Evolutionary conservation across 169 alveolate genomes (phyloP).

Genomic region (Plasmodium gonderi): DNA sequence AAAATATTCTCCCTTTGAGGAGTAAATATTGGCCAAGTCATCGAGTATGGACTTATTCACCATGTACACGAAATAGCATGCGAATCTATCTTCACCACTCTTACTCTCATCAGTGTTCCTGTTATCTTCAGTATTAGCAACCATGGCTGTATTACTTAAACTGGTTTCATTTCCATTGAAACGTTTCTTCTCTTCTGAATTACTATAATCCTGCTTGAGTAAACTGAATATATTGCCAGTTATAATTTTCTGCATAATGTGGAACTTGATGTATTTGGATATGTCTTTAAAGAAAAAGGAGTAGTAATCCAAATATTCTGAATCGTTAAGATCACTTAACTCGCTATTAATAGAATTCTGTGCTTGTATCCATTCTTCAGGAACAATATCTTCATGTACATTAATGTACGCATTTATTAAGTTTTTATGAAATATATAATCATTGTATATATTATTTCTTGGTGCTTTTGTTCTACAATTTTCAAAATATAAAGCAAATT

Average conservation of each 20-base stretch:
- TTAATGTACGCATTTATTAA: slow-evolving; percentile 28
- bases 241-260: slow-evolving; percentile 44
- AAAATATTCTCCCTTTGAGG: slow-evolving; percentile 67
- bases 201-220: slow-evolving; percentile 13
- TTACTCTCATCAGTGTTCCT: not conserved
- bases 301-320: slow-evolving; percentile 66
- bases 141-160: not conserved
- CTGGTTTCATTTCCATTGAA: not conserved
- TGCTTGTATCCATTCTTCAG: slow-evolving; percentile 45
- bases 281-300: slow-evolving; percentile 64
- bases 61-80: slow-evolving; percentile 65
- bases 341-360: slow-evolving; percentile 9
- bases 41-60: slow-evolving; percentile 32
- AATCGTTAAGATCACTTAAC: slow-evolving; percentile 37
- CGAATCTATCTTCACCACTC: not conserved
- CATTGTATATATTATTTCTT: slow-evolving; percentile 57
- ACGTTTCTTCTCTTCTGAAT: not conserved
- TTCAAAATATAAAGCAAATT: slow-evolving; percentile 61
- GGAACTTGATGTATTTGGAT: slow-evolving; percentile 41
- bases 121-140: not conserved
- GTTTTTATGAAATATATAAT: slow-evolving; percentile 66
- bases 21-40: slow-evolving; percentile 35
- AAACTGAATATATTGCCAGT: slow-evolving; percentile 24
- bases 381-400: slow-evolving; percentile 59
- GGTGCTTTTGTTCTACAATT: slow-evolving; percentile 21